Evolutionary conservation across 2,329 filamentous ascomycete species (phyloP).

Genomic region (Neocucurbitaria cava): DNA sequence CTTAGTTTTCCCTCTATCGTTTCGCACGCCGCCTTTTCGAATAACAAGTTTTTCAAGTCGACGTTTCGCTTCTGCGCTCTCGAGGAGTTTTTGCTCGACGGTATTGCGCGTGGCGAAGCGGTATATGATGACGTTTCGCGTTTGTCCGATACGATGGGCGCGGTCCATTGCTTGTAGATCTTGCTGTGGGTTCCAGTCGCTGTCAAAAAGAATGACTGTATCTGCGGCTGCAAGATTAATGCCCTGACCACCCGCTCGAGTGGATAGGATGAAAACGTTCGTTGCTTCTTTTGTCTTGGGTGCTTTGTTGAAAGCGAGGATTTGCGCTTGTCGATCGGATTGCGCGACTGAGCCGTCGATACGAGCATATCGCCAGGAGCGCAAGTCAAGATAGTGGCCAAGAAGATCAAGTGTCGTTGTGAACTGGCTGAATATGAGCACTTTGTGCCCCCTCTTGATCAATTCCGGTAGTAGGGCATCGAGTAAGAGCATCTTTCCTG

Average conservation of each 20-base stretch:
- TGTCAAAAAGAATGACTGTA: slow-evolving; percentile 90
- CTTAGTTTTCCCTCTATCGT: slow-evolving; percentile 63
- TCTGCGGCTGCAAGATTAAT: slow-evolving; percentile 94
- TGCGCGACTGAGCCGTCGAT: slow-evolving; percentile 91
- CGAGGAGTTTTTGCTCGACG: slow-evolving; percentile 85
- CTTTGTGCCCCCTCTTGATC: slow-evolving; percentile 79
- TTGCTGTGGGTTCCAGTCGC: slow-evolving; percentile 94
- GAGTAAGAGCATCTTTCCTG: slow-evolving; percentile 94
- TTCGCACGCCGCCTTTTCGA: slow-evolving; percentile 77
- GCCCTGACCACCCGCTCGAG: slow-evolving; percentile 89
- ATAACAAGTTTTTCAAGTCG: slow-evolving; percentile 94
- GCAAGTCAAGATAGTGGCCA: slow-evolving; percentile 83
- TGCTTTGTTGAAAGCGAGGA: slow-evolving; percentile 57
- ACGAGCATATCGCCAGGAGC: slow-evolving; percentile 81
- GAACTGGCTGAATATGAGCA: slow-evolving; percentile 96
- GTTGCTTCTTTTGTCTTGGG: slow-evolving; percentile 31
- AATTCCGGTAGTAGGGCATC: slow-evolving; percentile 83
- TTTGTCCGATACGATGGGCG: slow-evolving; percentile 93
- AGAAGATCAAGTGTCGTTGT: slow-evolving; percentile 92
- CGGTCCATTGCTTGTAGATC: slow-evolving; percentile 96
- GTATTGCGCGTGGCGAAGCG: slow-evolving; percentile 92
- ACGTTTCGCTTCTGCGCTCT: slow-evolving; percentile 89
- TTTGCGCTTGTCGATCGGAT: slow-evolving; percentile 58
- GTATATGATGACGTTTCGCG: slow-evolving; percentile 88
- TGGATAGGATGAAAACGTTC: slow-evolving; percentile 86